Conservation (phyloP, 2,329 filamentous ascomycete genomes). For the Dactylonectria estremocensis region DNA sequence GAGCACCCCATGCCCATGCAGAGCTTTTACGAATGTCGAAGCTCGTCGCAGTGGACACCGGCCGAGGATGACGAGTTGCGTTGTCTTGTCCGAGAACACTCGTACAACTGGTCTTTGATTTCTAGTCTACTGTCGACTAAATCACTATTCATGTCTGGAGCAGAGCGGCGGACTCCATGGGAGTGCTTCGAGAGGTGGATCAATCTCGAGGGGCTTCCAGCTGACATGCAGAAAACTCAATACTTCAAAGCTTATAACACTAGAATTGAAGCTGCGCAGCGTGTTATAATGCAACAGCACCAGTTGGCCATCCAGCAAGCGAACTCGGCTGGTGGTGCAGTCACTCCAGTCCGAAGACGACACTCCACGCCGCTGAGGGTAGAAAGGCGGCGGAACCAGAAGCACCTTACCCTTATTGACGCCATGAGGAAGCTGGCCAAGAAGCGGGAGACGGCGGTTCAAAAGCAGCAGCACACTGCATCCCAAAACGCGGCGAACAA, state of each 20-base stretch:
- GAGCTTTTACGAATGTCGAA: conserved; percentile 89
- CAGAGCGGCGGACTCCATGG: conserved; percentile 94
- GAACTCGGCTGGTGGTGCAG: conserved; percentile 54
- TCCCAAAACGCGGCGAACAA: conserved; percentile 83
- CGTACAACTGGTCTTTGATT: conserved; percentile 98
- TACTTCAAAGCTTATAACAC: conserved; percentile 86
- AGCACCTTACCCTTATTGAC: conserved; percentile 90
- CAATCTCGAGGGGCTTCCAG: conserved; percentile 88
- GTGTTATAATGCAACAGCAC: conserved; percentile 68
- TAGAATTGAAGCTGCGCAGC: conserved; percentile 73
- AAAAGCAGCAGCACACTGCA: conserved; percentile 92
- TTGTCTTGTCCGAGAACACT: conserved; percentile 88
- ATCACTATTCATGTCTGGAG: conserved; percentile 85
- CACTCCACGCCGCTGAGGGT: conserved; percentile 87
- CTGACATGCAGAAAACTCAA: conserved; percentile 94
- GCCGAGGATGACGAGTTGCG: conserved; percentile 93
- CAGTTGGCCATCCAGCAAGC: conserved; percentile 68
- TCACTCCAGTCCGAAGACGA: conserved; percentile 70
- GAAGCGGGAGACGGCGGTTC: conserved; percentile 87
- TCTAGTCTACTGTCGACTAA: conserved; percentile 82
- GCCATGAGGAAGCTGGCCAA: conserved; percentile 96
- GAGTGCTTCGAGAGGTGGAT: conserved; percentile 99
- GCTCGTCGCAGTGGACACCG: conserved; percentile 91
- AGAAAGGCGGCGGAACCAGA: conserved; percentile 87
- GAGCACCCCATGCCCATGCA: conserved; percentile 93